Evolutionary conservation across 2,329 filamentous ascomycete species (phyloP).

Genomic region (Leptographium galeiforme): DNA sequence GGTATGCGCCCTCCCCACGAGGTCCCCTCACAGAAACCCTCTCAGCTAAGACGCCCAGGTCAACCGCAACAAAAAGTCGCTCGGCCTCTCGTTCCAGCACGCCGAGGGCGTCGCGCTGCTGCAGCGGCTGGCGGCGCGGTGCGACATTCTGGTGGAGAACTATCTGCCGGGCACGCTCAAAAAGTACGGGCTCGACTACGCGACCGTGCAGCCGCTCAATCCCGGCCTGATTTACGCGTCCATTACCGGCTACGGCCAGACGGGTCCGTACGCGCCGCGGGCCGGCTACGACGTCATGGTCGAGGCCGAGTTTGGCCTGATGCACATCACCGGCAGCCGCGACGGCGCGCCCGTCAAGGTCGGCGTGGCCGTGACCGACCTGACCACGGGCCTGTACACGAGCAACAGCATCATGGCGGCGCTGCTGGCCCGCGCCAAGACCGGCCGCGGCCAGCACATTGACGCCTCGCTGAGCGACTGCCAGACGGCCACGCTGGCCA

Average conservation of each 20-base stretch:
- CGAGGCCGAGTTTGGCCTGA: slow-evolving; percentile 91
- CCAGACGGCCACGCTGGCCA: slow-evolving; percentile 87
- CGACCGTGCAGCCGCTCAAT: slow-evolving; percentile 67
- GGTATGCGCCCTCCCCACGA: slow-evolving; percentile 43
- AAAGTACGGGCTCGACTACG: slow-evolving; percentile 87
- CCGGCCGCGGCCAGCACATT: slow-evolving; percentile 77
- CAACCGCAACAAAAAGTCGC: slow-evolving; percentile 93
- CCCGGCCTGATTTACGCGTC: slow-evolving; percentile 83
- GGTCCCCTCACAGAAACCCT: no score
- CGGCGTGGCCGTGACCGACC: slow-evolving; percentile 88
- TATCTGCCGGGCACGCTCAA: slow-evolving; percentile 81
- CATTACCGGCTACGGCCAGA: slow-evolving; percentile 95
- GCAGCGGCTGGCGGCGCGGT: slow-evolving; percentile 69
- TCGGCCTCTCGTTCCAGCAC: slow-evolving; percentile 84
- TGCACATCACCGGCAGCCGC: slow-evolving; percentile 90
- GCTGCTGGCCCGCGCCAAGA: slow-evolving; percentile 59
- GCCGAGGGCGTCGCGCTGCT: slow-evolving; percentile 72
- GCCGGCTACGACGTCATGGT: slow-evolving; percentile 99
- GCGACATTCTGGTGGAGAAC: slow-evolving; percentile 92
- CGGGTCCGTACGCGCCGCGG: slow-evolving; percentile 72
- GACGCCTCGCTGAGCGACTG: slow-evolving; percentile 87
- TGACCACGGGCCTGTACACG: slow-evolving; percentile 90
- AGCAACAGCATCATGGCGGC: slow-evolving; percentile 94
- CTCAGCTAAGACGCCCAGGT: slow-evolving; percentile 44
- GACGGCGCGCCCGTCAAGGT: slow-evolving; percentile 93